These are phyloP conservation scores for Suhomyces anneliseae DNA, from an alignment of 1,139 yeast genomes.

Conservation along the genomic window DNA sequence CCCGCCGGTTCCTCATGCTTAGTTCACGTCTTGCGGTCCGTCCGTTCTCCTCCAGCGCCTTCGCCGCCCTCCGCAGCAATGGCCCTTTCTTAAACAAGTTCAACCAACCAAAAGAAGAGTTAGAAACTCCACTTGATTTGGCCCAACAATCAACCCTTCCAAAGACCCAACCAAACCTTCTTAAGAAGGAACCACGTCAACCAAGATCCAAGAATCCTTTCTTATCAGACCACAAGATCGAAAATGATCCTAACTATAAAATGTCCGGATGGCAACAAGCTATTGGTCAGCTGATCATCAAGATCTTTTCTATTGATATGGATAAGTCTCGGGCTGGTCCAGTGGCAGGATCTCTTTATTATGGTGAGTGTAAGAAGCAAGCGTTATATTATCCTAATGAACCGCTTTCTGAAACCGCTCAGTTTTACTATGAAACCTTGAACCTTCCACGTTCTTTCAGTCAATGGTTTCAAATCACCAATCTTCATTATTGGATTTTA, in stretches of 20 bases:
- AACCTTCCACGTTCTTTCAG: slow-evolving; percentile 83
- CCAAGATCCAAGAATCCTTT: slow-evolving; percentile 48
- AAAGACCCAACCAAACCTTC: slow-evolving; percentile 38
- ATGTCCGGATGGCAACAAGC: slow-evolving; percentile 70
- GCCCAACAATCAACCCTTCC: slow-evolving; percentile 55
- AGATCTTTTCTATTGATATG: slow-evolving; percentile 77
- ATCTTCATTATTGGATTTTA: slow-evolving; percentile 89
- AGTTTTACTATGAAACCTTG: slow-evolving; percentile 75
- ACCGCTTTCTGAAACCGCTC: slow-evolving; percentile 62
- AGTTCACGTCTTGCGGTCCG: slow-evolving; percentile 3
- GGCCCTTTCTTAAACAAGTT: slow-evolving; percentile 22
- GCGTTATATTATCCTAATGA: slow-evolving; percentile 75
- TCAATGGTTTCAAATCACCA: slow-evolving; percentile 93
- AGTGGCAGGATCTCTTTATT: slow-evolving; percentile 85
- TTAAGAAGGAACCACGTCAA: slow-evolving; percentile 40
- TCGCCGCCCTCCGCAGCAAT: slow-evolving; percentile 13
- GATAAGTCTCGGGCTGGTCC: slow-evolving; percentile 92
- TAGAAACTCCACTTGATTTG: slow-evolving; percentile 42
- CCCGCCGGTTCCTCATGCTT: slow-evolving; percentile 1
- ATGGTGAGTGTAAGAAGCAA: slow-evolving; percentile 83
- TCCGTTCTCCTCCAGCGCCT: slow-evolving; percentile 1
- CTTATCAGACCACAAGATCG: slow-evolving; percentile 57
- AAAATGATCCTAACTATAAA: slow-evolving; percentile 51
- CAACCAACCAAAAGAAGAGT: slow-evolving; percentile 21
- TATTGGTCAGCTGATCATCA: slow-evolving; percentile 71